Conservation (phyloP, 352 stramenopile species). For the Phytophthora pinifolia region DNA sequence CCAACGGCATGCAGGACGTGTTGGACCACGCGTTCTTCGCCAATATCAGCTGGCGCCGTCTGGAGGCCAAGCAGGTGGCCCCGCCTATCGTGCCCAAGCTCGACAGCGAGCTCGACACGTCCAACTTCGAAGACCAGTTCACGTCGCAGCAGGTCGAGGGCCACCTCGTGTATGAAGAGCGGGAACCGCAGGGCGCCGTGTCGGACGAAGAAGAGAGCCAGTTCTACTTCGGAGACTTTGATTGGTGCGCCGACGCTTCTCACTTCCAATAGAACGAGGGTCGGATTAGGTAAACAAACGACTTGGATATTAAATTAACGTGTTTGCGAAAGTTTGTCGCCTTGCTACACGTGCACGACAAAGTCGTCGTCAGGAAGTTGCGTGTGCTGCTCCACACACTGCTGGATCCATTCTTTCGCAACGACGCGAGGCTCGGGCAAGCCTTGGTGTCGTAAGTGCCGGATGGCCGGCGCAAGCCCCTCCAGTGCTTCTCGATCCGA, state of each 20-base stretch:
- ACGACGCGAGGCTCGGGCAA: constrained; percentile 56
- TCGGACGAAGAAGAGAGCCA: constrained; percentile 33
- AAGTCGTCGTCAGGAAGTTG: constrained; percentile 63
- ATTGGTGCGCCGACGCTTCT: constrained; percentile 64
- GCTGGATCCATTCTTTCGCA: constrained; percentile 59
- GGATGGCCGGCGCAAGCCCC: constrained; percentile 46
- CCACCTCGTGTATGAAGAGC: constrained; percentile 59
- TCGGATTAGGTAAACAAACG: no score
- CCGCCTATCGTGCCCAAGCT: constrained; percentile 62
- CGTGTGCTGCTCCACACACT: constrained; percentile 40
- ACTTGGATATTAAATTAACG: no score
- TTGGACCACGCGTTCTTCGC: constrained; percentile 78
- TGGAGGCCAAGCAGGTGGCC: constrained; percentile 71
- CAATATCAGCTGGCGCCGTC: constrained; percentile 74
- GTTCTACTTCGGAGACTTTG: constrained; percentile 72
- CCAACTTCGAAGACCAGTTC: constrained; percentile 78
- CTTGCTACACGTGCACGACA: constrained; percentile 51
- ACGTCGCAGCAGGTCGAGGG: constrained; percentile 67
- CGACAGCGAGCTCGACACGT: constrained; percentile 51
- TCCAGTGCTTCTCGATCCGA: constrained; percentile 33
- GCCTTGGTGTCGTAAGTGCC: constrained; percentile 42
- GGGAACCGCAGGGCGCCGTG: constrained; percentile 24
- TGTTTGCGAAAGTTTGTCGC: constrained; percentile 11
- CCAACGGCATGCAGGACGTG: constrained; percentile 67
- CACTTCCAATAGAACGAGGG: constrained; percentile 37